A percentile compares a stretch with the other conserved stretches of the same genome.
phyloP scores from a whole-genome alignment of 2,329 filamentous ascomycete species.

The Aureobasidium sp. region DNA sequence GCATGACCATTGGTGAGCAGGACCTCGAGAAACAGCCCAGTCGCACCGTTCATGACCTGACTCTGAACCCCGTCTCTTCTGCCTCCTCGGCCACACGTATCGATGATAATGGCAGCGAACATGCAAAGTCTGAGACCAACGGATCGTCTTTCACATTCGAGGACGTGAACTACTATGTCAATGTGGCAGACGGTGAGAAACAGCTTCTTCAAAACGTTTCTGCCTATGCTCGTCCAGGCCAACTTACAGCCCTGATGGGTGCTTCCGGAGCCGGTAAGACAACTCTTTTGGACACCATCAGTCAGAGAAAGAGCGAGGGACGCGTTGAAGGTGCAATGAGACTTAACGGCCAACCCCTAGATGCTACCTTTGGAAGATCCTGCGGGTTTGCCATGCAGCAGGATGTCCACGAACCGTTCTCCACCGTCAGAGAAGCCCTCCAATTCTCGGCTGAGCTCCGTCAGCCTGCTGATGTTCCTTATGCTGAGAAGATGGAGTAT shows the following conservation, averaged over 20 bases:
- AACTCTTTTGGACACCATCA: constrained; percentile 60
- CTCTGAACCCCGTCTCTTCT: neutral
- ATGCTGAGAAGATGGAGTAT: constrained; percentile 54
- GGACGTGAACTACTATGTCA: constrained; percentile 49
- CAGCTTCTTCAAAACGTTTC: constrained; percentile 48
- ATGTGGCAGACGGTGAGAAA: constrained; percentile 44
- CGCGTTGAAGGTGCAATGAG: constrained; percentile 61
- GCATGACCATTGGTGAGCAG: neutral
- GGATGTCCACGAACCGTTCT: constrained; percentile 51
- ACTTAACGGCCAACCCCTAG: constrained; percentile 53
- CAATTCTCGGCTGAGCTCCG: constrained; percentile 51
- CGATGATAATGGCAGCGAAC: neutral
- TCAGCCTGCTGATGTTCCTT: constrained; percentile 48
- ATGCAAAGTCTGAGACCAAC: neutral
- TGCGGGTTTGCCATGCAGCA: constrained; percentile 70
- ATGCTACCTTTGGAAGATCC: constrained; percentile 55
- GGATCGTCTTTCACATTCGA: constrained; percentile 37
- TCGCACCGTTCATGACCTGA: neutral
- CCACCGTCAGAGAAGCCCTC: constrained; percentile 50
- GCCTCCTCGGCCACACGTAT: constrained; percentile 2
- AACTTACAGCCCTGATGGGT: constrained; percentile 60
- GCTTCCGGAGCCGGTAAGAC: constrained; percentile 84
- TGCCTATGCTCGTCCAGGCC: constrained; percentile 51
- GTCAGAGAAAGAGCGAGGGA: constrained; percentile 53
- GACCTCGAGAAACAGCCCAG: constrained; percentile 15